Evolutionary conservation across 768 basidiomycete genomes (phyloP), one percentile per base, ranked within the genome.

Genomic region (Stropharia rugosoannulata): DNA sequence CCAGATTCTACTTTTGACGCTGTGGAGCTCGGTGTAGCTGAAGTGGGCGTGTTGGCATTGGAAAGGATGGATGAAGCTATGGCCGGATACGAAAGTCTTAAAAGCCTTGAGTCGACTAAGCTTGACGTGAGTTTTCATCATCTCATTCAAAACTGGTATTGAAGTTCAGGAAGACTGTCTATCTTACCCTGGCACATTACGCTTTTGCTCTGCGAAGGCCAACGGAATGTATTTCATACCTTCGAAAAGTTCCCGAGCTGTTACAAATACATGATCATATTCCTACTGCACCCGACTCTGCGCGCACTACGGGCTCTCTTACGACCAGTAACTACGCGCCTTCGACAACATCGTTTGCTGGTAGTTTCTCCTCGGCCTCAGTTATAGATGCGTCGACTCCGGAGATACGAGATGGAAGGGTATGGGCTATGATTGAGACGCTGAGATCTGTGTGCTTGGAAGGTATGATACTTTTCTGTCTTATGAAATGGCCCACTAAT

Each of bases 391-490:
- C 73, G 0, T 73, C 74, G 5, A 62, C 75, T 22, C 71, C 81
- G 4, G 85, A 88, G 57, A 79, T 90, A 47, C 76, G 75, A 49
- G 87, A 91, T 63, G 89, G 87, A 13, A 79, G 82, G 63, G 81
- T 79, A 22, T 93, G 89, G 90, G 81, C 84, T 0, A 75, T 87
- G 61, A 76, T 81, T 12, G 92, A 95, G 66, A 79, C 84, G 2
- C 71, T 95, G 55, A 81, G 93, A 37, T 89, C 88, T 48, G 71
- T 86, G 45, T 93, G 91, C 68, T 71, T 95, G 22, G 81, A 89
- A 77, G 93, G 93, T 91, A 36, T 59, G 75, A 67, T 6, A 32
- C 4, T 3, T 12, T 51, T 22, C 29, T 37, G 13, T 51, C 25
- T 50, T 42, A 49, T 29, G 38, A 6, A 48, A 40, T 37, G 16